phyloP scores from a whole-genome alignment of 1,284 basidiomycete species.

The Neonothopanus nambi region DNA sequence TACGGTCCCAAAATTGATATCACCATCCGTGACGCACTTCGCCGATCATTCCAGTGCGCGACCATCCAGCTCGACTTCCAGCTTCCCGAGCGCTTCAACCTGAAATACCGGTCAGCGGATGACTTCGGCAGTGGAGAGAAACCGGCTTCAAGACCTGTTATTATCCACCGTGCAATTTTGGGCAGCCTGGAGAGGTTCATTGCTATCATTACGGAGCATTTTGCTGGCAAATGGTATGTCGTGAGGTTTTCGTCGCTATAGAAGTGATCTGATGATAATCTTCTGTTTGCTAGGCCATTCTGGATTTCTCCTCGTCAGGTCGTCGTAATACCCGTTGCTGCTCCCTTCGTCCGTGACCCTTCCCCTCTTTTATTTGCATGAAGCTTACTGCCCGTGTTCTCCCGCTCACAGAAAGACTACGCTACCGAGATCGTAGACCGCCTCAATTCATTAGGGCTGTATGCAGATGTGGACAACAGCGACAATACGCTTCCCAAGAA shows the following conservation, averaged over 20 bases:
- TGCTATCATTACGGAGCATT: slow-evolving; percentile 97
- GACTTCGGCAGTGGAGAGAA: slow-evolving; percentile 59
- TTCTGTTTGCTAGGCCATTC: slow-evolving; percentile 70
- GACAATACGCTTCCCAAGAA: slow-evolving; percentile 96
- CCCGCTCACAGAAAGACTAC: slow-evolving; percentile 76
- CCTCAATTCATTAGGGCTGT: slow-evolving; percentile 76
- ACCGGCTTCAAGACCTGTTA: slow-evolving; percentile 82
- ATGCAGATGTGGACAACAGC: slow-evolving; percentile 90
- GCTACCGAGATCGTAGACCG: slow-evolving; percentile 77
- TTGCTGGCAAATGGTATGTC: slow-evolving; percentile 91
- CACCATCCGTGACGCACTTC: slow-evolving; percentile 91
- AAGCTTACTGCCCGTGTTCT: slow-evolving; percentile 3
- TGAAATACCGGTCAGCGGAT: slow-evolving; percentile 85
- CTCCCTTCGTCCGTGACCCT: slow-evolving; percentile 66
- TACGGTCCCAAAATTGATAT: slow-evolving; percentile 99
- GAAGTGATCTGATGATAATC: not conserved
- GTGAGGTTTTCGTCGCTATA: not conserved
- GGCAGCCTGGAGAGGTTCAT: slow-evolving; percentile 96
- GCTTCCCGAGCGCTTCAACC: slow-evolving; percentile 96
- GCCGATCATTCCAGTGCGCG: slow-evolving; percentile 95
- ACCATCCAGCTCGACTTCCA: slow-evolving; percentile 99
- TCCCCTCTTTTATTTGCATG: not conserved
- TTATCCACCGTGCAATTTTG: slow-evolving; percentile 97
- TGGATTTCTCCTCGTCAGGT: slow-evolving; percentile 97
- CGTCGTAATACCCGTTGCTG: slow-evolving; percentile 91